Conservation (phyloP, 2,329 filamentous ascomycete genomes). For the Cladosporium phlei region DNA sequence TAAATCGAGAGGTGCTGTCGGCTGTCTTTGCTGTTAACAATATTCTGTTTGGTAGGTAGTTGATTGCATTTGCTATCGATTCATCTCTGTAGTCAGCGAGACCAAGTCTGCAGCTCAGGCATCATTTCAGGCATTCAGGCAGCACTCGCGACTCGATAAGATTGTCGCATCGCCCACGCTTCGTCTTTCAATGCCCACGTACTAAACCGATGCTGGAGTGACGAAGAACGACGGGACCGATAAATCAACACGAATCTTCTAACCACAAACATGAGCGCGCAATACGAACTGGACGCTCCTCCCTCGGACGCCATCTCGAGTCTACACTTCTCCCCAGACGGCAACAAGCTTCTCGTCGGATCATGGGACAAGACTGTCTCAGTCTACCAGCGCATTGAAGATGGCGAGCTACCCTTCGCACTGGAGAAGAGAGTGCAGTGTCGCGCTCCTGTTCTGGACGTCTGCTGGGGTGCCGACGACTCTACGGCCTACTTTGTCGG, state of each 20-base stretch:
- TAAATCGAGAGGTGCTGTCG: too few species aligned
- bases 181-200: background rate
- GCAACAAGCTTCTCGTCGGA: conserved; percentile 74
- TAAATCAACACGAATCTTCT: background rate
- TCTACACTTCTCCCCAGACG: conserved; percentile 78
- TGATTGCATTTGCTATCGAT: too few species aligned
- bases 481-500: conserved; percentile 78
- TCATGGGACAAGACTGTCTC: conserved; percentile 95
- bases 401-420: conserved; percentile 51
- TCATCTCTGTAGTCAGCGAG: background rate
- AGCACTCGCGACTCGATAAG: background rate
- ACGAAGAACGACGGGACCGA: background rate
- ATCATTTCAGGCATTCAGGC: background rate
- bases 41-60: too few species aligned
- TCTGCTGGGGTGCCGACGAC: conserved; percentile 81
- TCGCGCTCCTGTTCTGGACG: conserved; percentile 83
- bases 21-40: too few species aligned
- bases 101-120: background rate
- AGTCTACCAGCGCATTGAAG: conserved; percentile 53
- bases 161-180: conserved; percentile 1
- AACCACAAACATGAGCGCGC: conserved; percentile 15
- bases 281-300: conserved; percentile 65
- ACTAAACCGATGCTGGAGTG: background rate
- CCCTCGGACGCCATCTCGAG: conserved; percentile 84
- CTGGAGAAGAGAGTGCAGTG: conserved; percentile 40